Base-by-base conservation (phyloP, 1,284 basidiomycete species). In the Cerrena zonata region DNA sequence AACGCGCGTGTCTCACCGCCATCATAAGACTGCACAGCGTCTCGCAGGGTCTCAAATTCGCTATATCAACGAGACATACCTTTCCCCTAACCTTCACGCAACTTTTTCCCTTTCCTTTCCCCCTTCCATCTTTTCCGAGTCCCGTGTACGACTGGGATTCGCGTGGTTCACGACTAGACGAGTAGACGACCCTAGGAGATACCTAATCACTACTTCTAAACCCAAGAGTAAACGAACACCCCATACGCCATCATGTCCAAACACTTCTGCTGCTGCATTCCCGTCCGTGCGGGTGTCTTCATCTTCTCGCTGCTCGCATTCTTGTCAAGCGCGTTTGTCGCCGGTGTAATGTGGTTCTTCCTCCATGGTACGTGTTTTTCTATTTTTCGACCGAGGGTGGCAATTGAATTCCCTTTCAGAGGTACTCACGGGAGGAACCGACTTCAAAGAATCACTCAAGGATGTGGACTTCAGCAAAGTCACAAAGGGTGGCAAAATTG, bases 251-350 rank as follows among this genome's bases (percentile, higher is more conserved):
- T 50, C 30, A 64, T 64, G 63, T 66, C 65, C 15, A 55, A 56
- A 52, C 62, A 64, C 53, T 84, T 82, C 65, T 82, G 77, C 65
- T 80, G 74, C 65, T 82, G 79, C 62, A 72, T 84, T 55, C 78
- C 81, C 37, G 77, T 84, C 58, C 72, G 80, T 50, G 65, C 77
- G 37, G 80, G 77, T 53, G 79, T 82, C 42, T 79, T 83, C 64
- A 70, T 83, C 56, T 69, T 82, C 54, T 75, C 76, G 23, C 59
- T 78, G 19, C 52, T 79, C 23, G 70, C 72, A 30, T 66, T 78
- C 56, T 50, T 73, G 26, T 61, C 66, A 13, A 71, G 74, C 18
- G 69, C 68, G 2, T 55, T 73, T 19, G 55, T 75, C 2, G 71
- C 77, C 43, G 69, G 65, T 15, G 58, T 70, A 21, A 69, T 70